Evolutionary conservation across 352 stramenopile genomes (phyloP).

Genomic region (Globisporangium ultimum): DNA sequence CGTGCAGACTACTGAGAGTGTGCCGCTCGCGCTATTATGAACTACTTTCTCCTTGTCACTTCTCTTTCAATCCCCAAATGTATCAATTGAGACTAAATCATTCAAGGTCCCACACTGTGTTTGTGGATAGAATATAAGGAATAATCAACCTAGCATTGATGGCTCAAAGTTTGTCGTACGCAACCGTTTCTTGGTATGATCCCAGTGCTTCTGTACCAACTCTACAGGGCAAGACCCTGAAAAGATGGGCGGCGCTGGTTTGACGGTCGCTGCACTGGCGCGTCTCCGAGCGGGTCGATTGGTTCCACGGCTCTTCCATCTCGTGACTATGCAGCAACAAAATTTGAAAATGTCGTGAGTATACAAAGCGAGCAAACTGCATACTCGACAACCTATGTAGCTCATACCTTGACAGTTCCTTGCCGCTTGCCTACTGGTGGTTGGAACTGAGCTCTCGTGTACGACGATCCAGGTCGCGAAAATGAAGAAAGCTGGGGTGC

Average conservation of each 20-base stretch:
- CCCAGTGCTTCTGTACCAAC: background rate
- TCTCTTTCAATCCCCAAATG: background rate
- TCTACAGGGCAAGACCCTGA: constrained; percentile 47
- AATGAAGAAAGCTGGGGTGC: constrained; percentile 60
- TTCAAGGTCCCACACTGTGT: too few species aligned
- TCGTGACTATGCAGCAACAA: constrained; percentile 31
- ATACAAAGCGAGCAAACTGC: background rate
- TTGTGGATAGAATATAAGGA: too few species aligned
- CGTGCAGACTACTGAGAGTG: constrained; percentile 31
- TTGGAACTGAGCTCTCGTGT: constrained; percentile 60
- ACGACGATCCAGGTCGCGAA: constrained; percentile 70
- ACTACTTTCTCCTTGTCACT: background rate
- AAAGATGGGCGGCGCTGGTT: constrained; percentile 64
- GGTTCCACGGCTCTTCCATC: constrained; percentile 35
- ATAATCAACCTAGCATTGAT: too few species aligned
- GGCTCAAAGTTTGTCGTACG: too few species aligned
- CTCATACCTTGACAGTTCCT: constrained; percentile 41
- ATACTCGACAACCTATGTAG: too few species aligned
- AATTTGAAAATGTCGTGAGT: background rate
- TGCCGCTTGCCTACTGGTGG: constrained; percentile 39
- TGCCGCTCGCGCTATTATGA: background rate
- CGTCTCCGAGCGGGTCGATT: constrained; percentile 60
- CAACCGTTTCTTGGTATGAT: background rate
- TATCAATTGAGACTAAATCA: too few species aligned
- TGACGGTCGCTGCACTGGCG: constrained; percentile 25